Percentiles rank a stretch among this genome's conserved stretches.
Evolutionary conservation across 352 stramenopile species (phyloP).

Genomic region (Pythium phragmitis): DNA sequence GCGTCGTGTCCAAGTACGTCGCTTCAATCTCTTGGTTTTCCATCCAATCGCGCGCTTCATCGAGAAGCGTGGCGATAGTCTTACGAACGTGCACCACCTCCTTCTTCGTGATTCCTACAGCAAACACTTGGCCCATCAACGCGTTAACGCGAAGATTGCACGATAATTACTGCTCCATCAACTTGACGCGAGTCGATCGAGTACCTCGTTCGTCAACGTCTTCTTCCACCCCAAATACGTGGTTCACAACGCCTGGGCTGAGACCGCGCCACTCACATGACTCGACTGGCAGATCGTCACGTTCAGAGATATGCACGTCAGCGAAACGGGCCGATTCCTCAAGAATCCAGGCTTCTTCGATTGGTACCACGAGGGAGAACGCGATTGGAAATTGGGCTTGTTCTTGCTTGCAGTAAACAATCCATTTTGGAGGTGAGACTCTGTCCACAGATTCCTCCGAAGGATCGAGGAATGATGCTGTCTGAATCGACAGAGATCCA

Average conservation of each 20-base stretch:
- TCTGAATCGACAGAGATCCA: not conserved
- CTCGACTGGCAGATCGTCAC: not conserved
- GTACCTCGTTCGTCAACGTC: not conserved
- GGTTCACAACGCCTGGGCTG: not conserved
- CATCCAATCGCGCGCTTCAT: not conserved
- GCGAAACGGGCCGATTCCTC: not conserved
- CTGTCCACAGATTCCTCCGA: not conserved
- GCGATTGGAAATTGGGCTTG: not conserved
- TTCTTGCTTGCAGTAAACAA: not conserved
- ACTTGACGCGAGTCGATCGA: not conserved
- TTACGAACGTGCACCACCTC: not conserved
- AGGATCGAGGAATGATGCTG: not conserved
- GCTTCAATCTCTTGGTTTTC: slow-evolving; percentile 8
- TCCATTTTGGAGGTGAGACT: not conserved
- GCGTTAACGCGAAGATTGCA: not conserved
- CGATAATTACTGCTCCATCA: not conserved
- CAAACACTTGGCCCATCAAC: not conserved
- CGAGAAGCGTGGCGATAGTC: not conserved
- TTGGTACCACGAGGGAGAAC: not conserved
- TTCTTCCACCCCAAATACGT: not conserved
- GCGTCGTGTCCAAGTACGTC: slow-evolving; percentile 9
- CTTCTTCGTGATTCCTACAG: not conserved
- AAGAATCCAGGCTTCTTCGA: not conserved
- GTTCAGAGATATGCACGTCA: not conserved
- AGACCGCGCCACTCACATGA: not conserved